Evolutionary conservation across 1,284 basidiomycete species (phyloP), one percentile per base, ranked within the genome.

Genomic region (Ceratobasidium sp.): DNA sequence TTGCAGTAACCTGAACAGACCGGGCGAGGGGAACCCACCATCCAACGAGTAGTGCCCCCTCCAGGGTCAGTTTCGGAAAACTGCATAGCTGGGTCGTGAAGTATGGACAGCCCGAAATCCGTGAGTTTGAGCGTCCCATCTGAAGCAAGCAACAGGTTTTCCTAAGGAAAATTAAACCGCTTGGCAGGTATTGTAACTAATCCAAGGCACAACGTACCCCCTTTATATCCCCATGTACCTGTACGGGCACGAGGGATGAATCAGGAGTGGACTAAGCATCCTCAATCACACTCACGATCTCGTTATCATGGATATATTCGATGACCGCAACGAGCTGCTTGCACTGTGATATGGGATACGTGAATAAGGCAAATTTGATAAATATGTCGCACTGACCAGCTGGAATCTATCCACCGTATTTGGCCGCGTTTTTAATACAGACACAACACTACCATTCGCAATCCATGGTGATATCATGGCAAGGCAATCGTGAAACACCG

Each of bases 381-480:
- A 31, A n/a, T n/a, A 16, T 9, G 19, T 5, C 0, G 1, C 2
- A 51, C 49, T n/a, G 39, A 66, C 64, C 46, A 66, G 29, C 6
- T 31, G 11, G 16, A 53, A 66, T 3, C 46, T 48, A 22, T 66
- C 64, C 46, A 66, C 53, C 37, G 14, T 6, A 24, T 13, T 22
- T 37, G 27, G 53, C 19, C 29, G 29, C 13, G 4, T 22, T 1
- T 9, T 54, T 27, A n/a, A n/a, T n/a, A n/a, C n/a, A n/a, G n/a
- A n/a, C n/a, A n/a, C n/a, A 3, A 66, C 27, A 49, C 13, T n/a
- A 19, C 64, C 64, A 1, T 29, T 7, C 2, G 53, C 49, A 48
- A 66, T 66, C 64, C 64, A 66, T 24, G 49, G 64, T 9, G 49
- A 66, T 1, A 66, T 19, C 64, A 66, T 66, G 13, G 43, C 29